phyloP scores from a whole-genome alignment of 768 basidiomycete species.

The Lentinula guzmanii region DNA sequence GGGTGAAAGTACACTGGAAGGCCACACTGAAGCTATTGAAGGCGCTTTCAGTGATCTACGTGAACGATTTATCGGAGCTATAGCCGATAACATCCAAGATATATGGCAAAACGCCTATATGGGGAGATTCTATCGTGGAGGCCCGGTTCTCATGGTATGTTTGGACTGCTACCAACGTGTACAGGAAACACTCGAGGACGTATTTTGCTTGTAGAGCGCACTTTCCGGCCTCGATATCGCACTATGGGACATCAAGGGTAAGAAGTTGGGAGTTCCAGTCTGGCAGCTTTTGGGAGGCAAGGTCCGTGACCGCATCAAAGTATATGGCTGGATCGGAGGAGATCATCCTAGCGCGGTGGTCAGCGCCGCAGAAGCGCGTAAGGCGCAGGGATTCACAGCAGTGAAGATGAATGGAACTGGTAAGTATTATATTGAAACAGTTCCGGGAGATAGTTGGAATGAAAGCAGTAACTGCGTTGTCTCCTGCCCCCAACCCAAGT shows the following conservation, averaged over 20 bases:
- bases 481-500: background rate
- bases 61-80: constrained; percentile 52
- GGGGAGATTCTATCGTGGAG: constrained; percentile 68
- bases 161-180: background rate
- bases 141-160: constrained; percentile 63
- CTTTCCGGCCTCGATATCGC: constrained; percentile 63
- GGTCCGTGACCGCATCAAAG: constrained; percentile 52
- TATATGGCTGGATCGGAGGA: constrained; percentile 60
- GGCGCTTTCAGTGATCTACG: constrained; percentile 58
- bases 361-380: constrained; percentile 44
- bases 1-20: constrained; percentile 72
- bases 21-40: constrained; percentile 70
- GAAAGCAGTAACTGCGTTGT: background rate
- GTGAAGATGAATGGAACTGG: constrained; percentile 72
- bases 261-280: constrained; percentile 58
- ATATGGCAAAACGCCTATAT: constrained; percentile 66
- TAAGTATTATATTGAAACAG: constrained; percentile 18
- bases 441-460: background rate
- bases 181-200: background rate
- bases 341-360: constrained; percentile 47
- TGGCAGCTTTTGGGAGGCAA: constrained; percentile 68
- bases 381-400: constrained; percentile 58
- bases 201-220: constrained; percentile 31
- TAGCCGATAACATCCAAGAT: constrained; percentile 64
- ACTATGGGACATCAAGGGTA: constrained; percentile 78